Evolutionary conservation across 2,329 filamentous ascomycete genomes (phyloP), one percentile per base, ranked within the genome.

Genomic region (Paecilomyces variotii): DNA sequence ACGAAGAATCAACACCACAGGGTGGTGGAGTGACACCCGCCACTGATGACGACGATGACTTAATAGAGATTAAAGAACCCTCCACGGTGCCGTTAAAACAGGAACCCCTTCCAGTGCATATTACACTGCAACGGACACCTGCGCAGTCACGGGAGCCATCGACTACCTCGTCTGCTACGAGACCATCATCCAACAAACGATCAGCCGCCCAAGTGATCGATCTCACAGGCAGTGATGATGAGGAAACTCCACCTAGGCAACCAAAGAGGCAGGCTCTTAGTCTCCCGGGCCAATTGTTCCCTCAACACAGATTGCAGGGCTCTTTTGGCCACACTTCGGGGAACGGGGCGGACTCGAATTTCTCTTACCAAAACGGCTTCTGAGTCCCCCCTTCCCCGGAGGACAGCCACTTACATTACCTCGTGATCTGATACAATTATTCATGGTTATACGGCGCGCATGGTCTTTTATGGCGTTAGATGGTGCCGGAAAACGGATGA

Each of bases 221-320:
- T 63, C 70, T 84, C 49, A 83, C 80, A 3, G 73, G 76, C 12
- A 82, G 79, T 63, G 80, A 80, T 54, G 80, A 81, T 57, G 76
- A 78, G 14, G 79, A 82, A 50, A 77, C 74, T 9, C 71, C 78
- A n/a, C 60, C 63, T 26, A 67, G 69, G 30, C 65, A 72, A 54
- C 51, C 68, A n/a, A 74, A 77, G 62, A 67, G 73, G 34, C 70
- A 64, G 25, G 67, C 65, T 53, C 57, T 70, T 32, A 63, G 61
- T 60, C 56, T 65, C 19, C 50, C 62, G 12, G 62, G 65, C 54
- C 64, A 68, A 50, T 45, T 62, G 30, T 60, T 65, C 49, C 60
- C 65, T 28, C 62, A 61, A 26, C 65, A 62, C 52, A 64, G 67
- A 24, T 59, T 62, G 59, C 62, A 66, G 54, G 61, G 62, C 50